These are phyloP conservation scores for Fusarium sp. DNA, from an alignment of 2,329 filamentous ascomycete genomes.

Conservation along the genomic window DNA sequence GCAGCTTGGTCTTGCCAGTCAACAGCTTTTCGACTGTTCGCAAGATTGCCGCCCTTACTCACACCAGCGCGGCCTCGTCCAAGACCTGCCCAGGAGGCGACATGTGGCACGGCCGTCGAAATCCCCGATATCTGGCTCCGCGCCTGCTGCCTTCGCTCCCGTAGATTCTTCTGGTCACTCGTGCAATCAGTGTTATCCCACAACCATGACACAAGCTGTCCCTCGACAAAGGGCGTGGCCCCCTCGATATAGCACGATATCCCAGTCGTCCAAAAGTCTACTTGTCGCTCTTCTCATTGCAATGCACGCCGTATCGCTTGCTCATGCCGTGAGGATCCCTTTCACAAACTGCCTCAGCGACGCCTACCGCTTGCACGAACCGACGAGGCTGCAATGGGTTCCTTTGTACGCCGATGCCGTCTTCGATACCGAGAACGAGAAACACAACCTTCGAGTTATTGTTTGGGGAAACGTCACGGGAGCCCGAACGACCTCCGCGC, in stretches of 20 bases:
- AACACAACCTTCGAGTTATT: conserved; percentile 76
- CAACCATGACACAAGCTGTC: conserved; percentile 27
- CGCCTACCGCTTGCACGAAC: conserved; percentile 64
- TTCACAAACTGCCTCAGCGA: conserved; percentile 86
- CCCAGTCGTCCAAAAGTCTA: conserved; percentile 37
- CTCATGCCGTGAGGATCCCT: conserved; percentile 72
- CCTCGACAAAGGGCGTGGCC: conserved; percentile 21
- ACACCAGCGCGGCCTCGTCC: conserved; percentile 21
- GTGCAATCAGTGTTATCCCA: conserved; percentile 12
- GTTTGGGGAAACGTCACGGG: conserved; percentile 94
- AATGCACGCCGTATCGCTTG: conserved; percentile 53
- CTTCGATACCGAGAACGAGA: conserved; percentile 70
- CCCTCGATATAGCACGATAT: conserved; percentile 27
- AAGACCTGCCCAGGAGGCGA: conserved; percentile 30
- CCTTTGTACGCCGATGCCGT: conserved; percentile 78
- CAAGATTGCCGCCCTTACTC: conserved; percentile 24
- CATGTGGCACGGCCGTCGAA: conserved; percentile 34
- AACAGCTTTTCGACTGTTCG: conserved; percentile 33
- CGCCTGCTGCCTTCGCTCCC: conserved; percentile 31
- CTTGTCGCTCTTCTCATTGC: conserved; percentile 51
- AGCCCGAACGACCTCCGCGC: conserved; percentile 61
- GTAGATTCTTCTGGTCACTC: conserved; percentile 13
- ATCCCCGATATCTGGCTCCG: conserved; percentile 25
- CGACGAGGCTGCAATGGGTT: conserved; percentile 78
- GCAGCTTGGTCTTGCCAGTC: conserved; percentile 37